These are phyloP conservation scores for Dipodascus geniculatus DNA, from an alignment of 805 yeast genomes.

Conservation along the genomic window DNA sequence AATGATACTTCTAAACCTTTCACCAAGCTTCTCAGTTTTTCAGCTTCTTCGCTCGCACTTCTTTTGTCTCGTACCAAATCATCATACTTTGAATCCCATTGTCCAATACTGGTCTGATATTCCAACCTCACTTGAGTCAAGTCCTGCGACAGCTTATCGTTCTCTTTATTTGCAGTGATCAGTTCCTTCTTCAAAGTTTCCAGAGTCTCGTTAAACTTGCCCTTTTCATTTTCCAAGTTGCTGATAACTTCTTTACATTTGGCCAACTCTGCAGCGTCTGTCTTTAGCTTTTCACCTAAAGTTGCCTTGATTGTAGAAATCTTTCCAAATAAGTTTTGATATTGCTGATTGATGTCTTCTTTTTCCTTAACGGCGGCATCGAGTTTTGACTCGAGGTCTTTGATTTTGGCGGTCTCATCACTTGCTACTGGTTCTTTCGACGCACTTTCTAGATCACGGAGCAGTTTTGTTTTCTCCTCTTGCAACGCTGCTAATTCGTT, in stretches of 20 bases:
- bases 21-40: slow-evolving; percentile 12
- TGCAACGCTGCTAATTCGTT: not conserved
- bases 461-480: not conserved
- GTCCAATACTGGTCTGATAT: slow-evolving; percentile 9
- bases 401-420: slow-evolving; percentile 28
- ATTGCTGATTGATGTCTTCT: slow-evolving; percentile 30
- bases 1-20: slow-evolving; percentile 26
- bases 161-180: slow-evolving; percentile 19
- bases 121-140: slow-evolving; percentile 17
- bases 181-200: slow-evolving; percentile 30
- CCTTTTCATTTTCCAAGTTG: slow-evolving; percentile 23
- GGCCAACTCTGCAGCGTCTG: slow-evolving; percentile 25
- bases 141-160: slow-evolving; percentile 20
- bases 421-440: slow-evolving; percentile 7
- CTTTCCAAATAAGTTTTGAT: slow-evolving; percentile 27
- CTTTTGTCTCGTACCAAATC: slow-evolving; percentile 17
- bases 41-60: slow-evolving; percentile 13
- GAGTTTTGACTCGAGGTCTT: slow-evolving; percentile 52
- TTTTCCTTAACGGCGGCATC: slow-evolving; percentile 39
- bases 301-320: slow-evolving; percentile 27
- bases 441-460: not conserved
- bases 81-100: slow-evolving; percentile 15
- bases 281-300: slow-evolving; percentile 34
- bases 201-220: slow-evolving; percentile 25
- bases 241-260: slow-evolving; percentile 27